Percentiles rank a stretch among this genome's conserved stretches.
Conservation (phyloP, 441 rosid species). For the Croton laevigatus region DNA sequence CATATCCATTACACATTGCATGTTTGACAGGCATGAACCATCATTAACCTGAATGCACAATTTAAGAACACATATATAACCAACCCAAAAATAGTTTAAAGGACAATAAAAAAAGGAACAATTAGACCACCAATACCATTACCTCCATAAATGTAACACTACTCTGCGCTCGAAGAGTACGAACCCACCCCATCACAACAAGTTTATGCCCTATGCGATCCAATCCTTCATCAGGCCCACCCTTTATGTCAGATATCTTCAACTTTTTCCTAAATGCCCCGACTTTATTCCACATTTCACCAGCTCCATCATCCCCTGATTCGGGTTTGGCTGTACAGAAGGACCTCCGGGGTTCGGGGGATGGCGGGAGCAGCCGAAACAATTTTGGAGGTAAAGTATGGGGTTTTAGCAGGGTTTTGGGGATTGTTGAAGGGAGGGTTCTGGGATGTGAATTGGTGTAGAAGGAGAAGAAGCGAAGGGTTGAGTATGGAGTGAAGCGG, state of each 20-base stretch:
- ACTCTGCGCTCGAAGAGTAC: constrained; percentile 85
- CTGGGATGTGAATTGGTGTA: constrained; percentile 25
- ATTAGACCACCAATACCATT: background rate
- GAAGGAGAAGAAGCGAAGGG: constrained; percentile 46
- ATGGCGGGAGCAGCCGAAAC: constrained; percentile 10
- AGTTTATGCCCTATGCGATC: constrained; percentile 58
- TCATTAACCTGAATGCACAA: constrained; percentile 56
- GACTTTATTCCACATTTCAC: constrained; percentile 34
- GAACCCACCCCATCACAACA: constrained; percentile 81
- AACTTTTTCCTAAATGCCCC: constrained; percentile 58
- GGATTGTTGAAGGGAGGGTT: constrained; percentile 24
- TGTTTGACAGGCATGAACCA: constrained; percentile 87
- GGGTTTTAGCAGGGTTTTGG: constrained; percentile 25
- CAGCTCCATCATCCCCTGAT: constrained; percentile 21
- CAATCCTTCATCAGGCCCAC: constrained; percentile 64
- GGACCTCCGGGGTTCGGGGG: constrained; percentile 28
- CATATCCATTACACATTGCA: constrained; percentile 86
- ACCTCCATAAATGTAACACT: constrained; percentile 85
- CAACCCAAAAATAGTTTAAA: background rate
- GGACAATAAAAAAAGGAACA: background rate
- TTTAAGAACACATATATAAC: background rate
- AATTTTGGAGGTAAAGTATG: constrained; percentile 26
- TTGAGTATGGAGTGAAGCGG: constrained; percentile 36
- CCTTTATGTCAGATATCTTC: constrained; percentile 72
- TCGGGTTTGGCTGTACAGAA: constrained; percentile 33